Evolutionary conservation across 225 moss, liverwort and hornwort genomes (phyloP), one percentile per base, ranked within the genome.

Genomic region (Antitrichia curtipendula): DNA sequence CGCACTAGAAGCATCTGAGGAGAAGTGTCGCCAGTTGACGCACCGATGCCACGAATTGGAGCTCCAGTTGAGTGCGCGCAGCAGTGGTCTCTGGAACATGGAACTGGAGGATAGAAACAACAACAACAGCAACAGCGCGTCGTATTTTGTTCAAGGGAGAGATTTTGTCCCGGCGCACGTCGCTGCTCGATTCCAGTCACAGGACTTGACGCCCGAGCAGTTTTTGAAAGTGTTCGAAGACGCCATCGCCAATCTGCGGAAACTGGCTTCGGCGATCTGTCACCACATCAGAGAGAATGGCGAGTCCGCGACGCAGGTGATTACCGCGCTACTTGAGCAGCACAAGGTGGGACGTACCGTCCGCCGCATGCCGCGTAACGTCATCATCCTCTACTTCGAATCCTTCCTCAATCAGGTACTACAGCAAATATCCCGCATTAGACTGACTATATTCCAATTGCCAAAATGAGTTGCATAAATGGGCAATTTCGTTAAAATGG

Each of bases 311-410:
- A 93, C 93, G 34, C 86, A 93, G 28, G 89, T 91, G 9, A 93
- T 92, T 84, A 89, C 88, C 6, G 25, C 88, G 23, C 92, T 93
- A 16, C 81, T 93, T 68, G 86, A 93, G 89, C 92, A 93, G 62
- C 93, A 93, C 82, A 90, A 93, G 72, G 92, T 90, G n/a, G 90
- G 89, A 31, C 87, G 90, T 40, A 41, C 62, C 74, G 77, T 93
- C 31, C 78, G 58, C 40, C 92, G 89, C 65, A 92, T 93, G 92
- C 89, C 92, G 12, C 92, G 90, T 29, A 92, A 86, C 80, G 89
- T 90, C 27, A 89, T 92, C 65, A 89, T 89, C 78, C 86, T 93
- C 72, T 93, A 92, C 90, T 93, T 93, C 62, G 93, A 92, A 53
- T 89, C 92, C 15, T 93, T 93, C 58, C 92, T 93, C 54, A 93